Conservation (phyloP, 129 eudicot species). For the Tagetes erecta region DNA sequence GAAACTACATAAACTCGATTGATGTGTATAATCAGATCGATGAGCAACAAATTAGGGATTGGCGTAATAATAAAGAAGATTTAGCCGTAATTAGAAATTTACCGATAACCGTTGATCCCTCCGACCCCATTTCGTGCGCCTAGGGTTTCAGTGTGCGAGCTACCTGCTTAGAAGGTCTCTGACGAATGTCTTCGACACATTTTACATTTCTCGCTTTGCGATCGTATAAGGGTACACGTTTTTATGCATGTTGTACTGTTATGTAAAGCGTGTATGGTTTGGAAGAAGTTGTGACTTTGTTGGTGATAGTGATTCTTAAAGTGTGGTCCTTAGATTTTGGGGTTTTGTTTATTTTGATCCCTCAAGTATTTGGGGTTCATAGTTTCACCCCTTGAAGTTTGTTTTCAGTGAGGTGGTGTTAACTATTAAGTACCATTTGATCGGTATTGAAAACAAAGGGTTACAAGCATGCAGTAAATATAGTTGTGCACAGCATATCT, state of each 20-base stretch:
- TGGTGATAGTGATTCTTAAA: constrained; percentile 27
- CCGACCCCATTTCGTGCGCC: constrained; percentile 50
- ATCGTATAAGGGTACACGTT: constrained; percentile 3
- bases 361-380: neutral
- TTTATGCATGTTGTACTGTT: constrained; percentile 16
- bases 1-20: neutral
- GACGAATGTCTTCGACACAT: constrained; percentile 30
- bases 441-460: too few relatives aligned
- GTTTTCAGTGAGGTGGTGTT: neutral
- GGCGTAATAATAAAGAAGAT: neutral
- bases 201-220: constrained; percentile 16
- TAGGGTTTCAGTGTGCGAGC: constrained; percentile 29
- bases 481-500: too few relatives aligned
- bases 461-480: too few relatives aligned
- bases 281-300: constrained; percentile 15
- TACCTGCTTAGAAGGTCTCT: constrained; percentile 26
- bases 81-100: constrained; percentile 20
- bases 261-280: neutral
- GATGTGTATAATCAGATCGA: constrained; percentile 13
- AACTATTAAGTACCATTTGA: too few relatives aligned
- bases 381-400: neutral
- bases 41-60: neutral
- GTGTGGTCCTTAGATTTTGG: neutral
- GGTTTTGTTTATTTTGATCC: neutral
- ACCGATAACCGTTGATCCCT: constrained; percentile 68